phyloP scores from a whole-genome alignment of 169 alveolate species.

The Plasmodium gaboni region DNA sequence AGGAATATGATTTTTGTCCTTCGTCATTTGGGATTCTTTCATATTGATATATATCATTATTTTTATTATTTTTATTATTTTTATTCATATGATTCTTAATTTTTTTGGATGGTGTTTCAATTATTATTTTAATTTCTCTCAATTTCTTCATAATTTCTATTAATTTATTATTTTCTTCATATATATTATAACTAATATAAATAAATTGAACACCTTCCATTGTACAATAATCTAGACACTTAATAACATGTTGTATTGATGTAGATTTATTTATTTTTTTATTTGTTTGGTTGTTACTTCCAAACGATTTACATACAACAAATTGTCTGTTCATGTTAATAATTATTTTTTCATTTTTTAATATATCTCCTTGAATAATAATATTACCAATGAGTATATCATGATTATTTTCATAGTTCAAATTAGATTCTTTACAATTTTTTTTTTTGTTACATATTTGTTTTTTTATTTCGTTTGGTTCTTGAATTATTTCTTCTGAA shows the following conservation, averaged over 20 bases:
- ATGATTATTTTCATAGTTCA: constrained; percentile 8
- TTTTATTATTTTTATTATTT: no score
- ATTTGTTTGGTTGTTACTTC: not conserved
- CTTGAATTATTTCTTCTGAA: not conserved
- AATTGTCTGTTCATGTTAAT: not conserved
- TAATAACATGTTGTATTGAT: constrained; percentile 16
- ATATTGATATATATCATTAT: no score
- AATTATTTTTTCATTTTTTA: not conserved
- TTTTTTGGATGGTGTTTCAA: constrained; percentile 4
- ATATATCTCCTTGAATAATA: constrained; percentile 19
- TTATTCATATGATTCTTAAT: not conserved
- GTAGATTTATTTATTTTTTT: not conserved
- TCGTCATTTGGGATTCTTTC: no score
- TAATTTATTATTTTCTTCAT: constrained; percentile 30
- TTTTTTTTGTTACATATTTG: constrained; percentile 9
- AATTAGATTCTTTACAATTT: constrained; percentile 11
- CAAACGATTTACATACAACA: constrained; percentile 32
- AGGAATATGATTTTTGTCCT: not conserved
- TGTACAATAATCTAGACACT: constrained; percentile 46
- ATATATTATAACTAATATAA: constrained; percentile 30
- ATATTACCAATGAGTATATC: constrained; percentile 9
- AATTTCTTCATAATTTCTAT: constrained; percentile 24
- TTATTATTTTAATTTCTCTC: not conserved
- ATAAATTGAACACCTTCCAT: constrained; percentile 17
- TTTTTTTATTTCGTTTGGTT: not conserved